Evolutionary conservation across 208 protist genomes (phyloP).

Genomic region (Leishmania gerbilli): DNA sequence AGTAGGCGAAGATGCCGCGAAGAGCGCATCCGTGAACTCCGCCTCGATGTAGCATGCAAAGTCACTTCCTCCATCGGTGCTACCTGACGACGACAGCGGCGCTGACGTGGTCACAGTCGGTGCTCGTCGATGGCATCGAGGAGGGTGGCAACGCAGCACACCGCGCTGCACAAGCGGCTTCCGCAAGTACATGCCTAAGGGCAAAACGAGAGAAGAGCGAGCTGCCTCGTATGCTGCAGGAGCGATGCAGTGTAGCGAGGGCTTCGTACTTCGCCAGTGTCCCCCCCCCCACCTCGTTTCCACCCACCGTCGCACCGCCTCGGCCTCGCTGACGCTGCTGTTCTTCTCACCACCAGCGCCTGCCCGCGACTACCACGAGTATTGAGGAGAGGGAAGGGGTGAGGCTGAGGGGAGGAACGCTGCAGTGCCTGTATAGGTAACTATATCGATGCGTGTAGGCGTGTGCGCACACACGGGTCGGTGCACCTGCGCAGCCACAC

Average conservation of each 20-base stretch:
- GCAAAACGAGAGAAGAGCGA: not conserved
- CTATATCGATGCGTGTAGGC: not conserved
- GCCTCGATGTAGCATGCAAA: conserved; percentile 16
- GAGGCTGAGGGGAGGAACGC: not conserved
- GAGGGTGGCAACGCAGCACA: not conserved
- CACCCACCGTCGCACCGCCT: not conserved
- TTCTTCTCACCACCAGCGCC: not conserved
- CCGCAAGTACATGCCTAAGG: conserved; percentile 4
- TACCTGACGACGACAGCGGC: conserved; percentile 13
- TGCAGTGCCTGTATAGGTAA: not conserved
- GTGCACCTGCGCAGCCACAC: not conserved
- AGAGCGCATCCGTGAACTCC: conserved; percentile 22
- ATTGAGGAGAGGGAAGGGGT: not conserved
- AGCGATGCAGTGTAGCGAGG: not conserved
- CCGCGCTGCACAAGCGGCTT: not conserved
- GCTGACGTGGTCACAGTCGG: not conserved
- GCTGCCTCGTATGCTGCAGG: not conserved
- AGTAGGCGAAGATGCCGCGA: not conserved
- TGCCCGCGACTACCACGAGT: not conserved
- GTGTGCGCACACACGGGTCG: not conserved
- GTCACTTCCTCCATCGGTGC: conserved; percentile 1
- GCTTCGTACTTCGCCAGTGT: no score
- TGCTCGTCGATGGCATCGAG: not conserved
- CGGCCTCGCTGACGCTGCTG: not conserved
- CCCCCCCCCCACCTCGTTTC: not conserved